Evolutionary conservation across 306 rosid species (phyloP).

Genomic region (Cucumis melo): DNA sequence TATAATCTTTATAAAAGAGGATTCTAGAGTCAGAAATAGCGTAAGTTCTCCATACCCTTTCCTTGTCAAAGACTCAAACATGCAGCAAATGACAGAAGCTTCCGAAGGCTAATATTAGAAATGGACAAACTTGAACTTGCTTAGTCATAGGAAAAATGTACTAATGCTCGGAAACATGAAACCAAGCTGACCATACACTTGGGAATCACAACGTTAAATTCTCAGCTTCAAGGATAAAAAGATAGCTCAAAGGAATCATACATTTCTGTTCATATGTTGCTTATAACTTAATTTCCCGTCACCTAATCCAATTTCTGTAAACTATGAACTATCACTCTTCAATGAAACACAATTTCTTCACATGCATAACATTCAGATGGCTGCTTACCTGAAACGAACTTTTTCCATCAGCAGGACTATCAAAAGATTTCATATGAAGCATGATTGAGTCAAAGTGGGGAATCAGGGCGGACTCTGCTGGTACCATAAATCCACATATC

Average conservation of each 20-base stretch:
- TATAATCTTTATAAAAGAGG: background rate
- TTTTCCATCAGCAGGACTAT: constrained; percentile 95
- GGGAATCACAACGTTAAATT: background rate
- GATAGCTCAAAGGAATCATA: background rate
- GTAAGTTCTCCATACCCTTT: background rate
- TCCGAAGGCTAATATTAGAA: background rate
- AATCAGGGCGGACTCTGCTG: constrained; percentile 73
- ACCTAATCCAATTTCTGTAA: background rate
- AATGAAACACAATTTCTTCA: background rate
- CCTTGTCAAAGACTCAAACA: background rate
- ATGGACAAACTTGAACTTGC: background rate
- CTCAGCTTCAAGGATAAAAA: background rate
- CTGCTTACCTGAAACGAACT: constrained; percentile 82
- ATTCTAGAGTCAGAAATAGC: background rate
- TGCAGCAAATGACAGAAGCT: background rate
- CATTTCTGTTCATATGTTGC: background rate
- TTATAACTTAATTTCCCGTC: background rate
- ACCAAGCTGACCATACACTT: background rate
- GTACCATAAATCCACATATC: constrained; percentile 85
- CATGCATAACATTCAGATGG: background rate
- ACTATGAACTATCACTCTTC: background rate
- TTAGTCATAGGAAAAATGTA: background rate
- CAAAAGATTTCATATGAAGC: constrained; percentile 96
- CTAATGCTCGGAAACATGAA: background rate
- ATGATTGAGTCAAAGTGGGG: constrained; percentile 75